Conservation (phyloP, 1,284 basidiomycete genomes). For the Fistulina hepatica region DNA sequence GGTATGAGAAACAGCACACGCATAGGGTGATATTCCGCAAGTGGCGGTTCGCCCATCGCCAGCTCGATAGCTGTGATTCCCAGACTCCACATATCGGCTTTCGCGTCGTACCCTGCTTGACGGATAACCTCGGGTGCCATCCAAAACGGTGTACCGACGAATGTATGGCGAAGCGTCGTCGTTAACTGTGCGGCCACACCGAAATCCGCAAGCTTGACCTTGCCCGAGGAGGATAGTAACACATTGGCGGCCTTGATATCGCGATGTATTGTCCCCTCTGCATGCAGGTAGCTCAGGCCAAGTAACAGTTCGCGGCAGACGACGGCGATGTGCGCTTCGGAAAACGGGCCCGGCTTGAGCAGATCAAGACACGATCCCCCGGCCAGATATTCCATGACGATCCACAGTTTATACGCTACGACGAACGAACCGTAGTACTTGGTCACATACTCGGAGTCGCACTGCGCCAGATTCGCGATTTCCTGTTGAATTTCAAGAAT, state of each 20-base stretch:
- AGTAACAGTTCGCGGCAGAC: slow-evolving; percentile 87
- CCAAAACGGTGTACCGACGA: slow-evolving; percentile 96
- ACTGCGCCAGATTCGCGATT: slow-evolving; percentile 90
- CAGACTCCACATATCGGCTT: slow-evolving; percentile 95
- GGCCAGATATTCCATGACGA: slow-evolving; percentile 98
- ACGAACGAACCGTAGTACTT: slow-evolving; percentile 97
- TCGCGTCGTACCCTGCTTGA: slow-evolving; percentile 92
- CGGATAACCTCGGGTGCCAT: slow-evolving; percentile 97
- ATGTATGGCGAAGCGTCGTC: slow-evolving; percentile 82
- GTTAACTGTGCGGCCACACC: slow-evolving; percentile 91
- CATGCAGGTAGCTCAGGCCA: slow-evolving; percentile 93
- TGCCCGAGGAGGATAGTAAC: slow-evolving; percentile 79
- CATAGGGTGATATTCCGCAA: slow-evolving; percentile 94
- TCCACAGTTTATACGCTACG: slow-evolving; percentile 96
- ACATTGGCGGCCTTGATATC: slow-evolving; percentile 99
- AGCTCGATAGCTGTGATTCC: slow-evolving; percentile 97
- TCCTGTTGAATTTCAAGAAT: slow-evolving; percentile 97
- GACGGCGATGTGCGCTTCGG: slow-evolving; percentile 89
- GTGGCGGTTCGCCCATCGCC: slow-evolving; percentile 88
- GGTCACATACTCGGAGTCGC: slow-evolving; percentile 93
- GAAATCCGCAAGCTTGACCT: slow-evolving; percentile 96
- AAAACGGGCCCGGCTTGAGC: slow-evolving; percentile 83
- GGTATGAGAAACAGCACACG: slow-evolving; percentile 93
- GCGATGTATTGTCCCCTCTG: slow-evolving; percentile 91
- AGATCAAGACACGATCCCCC: slow-evolving; percentile 97